These are phyloP conservation scores for Jamesozyma gamospora DNA, from an alignment of 805 yeast species.

Conservation along the genomic window DNA sequence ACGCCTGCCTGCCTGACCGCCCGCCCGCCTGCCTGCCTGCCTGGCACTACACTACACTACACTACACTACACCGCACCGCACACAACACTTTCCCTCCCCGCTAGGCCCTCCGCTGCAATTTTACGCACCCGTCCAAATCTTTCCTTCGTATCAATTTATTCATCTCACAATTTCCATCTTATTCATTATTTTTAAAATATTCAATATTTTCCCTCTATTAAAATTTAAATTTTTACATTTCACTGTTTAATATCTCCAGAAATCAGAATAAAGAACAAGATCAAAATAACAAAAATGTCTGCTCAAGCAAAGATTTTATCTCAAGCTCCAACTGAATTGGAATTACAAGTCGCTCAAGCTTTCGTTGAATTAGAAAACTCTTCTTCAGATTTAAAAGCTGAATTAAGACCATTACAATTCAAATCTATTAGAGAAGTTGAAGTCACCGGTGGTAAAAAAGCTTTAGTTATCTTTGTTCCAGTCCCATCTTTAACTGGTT, in stretches of 20 bases:
- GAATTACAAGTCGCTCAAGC: slow-evolving; percentile 99
- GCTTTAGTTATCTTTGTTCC: slow-evolving; percentile 98
- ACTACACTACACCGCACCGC: no score
- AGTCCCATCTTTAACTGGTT: slow-evolving; percentile 81
- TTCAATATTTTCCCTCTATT: no score
- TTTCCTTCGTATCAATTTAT: no score
- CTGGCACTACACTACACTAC: no score
- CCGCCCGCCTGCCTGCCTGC: no score
- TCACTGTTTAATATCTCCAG: background rate
- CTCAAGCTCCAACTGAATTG: slow-evolving; percentile 93
- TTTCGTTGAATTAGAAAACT: slow-evolving; percentile 86
- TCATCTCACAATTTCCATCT: no score
- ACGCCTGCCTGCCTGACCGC: no score
- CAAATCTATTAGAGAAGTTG: slow-evolving; percentile 96
- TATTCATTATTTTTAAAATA: no score
- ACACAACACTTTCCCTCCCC: no score
- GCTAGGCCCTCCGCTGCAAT: no score
- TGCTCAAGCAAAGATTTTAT: slow-evolving; percentile 84
- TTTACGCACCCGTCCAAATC: no score
- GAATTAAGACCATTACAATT: slow-evolving; percentile 97
- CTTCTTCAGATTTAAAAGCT: slow-evolving; percentile 93
- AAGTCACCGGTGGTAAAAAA: slow-evolving; percentile 96
- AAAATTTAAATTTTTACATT: no score
- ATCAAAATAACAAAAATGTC: slow-evolving; percentile 51
- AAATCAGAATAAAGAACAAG: background rate